Conservation (phyloP, 148 eudicot genomes). For the Arctostaphylos glauca region DNA sequence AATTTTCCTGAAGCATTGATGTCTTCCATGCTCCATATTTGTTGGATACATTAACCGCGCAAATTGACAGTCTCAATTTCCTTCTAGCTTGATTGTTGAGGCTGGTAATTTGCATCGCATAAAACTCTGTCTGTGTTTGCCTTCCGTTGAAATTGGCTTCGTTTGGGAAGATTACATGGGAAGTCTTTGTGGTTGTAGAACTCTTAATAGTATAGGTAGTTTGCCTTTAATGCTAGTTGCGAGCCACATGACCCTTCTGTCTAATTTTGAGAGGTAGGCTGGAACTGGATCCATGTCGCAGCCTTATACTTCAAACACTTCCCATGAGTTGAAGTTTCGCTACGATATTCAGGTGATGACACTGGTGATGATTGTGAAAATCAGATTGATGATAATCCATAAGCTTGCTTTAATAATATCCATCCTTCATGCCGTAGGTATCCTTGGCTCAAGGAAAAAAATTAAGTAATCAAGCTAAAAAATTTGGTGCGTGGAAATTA, state of each 20-base stretch:
- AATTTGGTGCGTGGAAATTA: too few species aligned
- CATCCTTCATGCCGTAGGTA: not conserved
- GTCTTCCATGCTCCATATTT: not conserved
- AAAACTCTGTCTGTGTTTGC: not conserved
- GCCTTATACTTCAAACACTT: not conserved
- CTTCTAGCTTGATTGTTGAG: not conserved
- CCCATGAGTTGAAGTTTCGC: not conserved
- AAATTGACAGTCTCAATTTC: not conserved
- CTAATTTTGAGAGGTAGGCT: not conserved
- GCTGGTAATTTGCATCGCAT: not conserved
- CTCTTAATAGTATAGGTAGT: not conserved
- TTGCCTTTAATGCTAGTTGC: not conserved
- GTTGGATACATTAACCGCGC: not conserved
- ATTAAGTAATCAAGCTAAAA: not conserved
- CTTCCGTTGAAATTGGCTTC: not conserved
- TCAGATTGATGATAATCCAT: not conserved
- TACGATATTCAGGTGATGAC: too few species aligned
- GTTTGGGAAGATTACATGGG: not conserved
- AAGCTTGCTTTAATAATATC: not conserved
- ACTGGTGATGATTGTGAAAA: not conserved
- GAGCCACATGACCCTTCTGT: not conserved
- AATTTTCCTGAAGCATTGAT: not conserved
- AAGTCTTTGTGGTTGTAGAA: not conserved
- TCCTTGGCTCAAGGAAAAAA: not conserved
- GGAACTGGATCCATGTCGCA: not conserved